Evolutionary conservation across 2,329 filamentous ascomycete genomes (phyloP).

Genomic region (Aspergillus fumigatus): DNA sequence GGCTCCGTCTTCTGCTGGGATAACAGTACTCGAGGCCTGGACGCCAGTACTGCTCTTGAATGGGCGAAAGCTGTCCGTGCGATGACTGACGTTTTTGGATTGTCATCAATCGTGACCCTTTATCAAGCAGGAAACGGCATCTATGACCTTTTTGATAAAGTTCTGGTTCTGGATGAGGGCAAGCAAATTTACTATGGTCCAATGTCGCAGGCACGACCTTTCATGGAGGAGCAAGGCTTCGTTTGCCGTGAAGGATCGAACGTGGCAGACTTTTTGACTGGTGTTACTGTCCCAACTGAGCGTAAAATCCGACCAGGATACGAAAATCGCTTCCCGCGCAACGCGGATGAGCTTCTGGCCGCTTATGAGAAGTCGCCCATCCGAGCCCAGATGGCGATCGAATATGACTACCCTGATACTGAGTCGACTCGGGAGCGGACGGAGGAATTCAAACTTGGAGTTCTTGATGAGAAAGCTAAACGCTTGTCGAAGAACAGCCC

Average conservation of each 20-base stretch:
- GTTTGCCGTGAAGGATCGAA: slow-evolving; percentile 59
- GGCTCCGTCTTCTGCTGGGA: slow-evolving; percentile 63
- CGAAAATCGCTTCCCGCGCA: slow-evolving; percentile 43
- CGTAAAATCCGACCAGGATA: slow-evolving; percentile 41
- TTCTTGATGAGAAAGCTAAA: slow-evolving; percentile 53
- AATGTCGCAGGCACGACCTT: slow-evolving; percentile 54
- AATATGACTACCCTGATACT: slow-evolving; percentile 55
- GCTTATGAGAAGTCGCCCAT: slow-evolving; percentile 53
- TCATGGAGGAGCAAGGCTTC: slow-evolving; percentile 63
- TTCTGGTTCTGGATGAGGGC: slow-evolving; percentile 62
- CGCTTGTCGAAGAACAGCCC: slow-evolving; percentile 51
- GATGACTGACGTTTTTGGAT: slow-evolving; percentile 58
- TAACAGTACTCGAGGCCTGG: slow-evolving; percentile 61
- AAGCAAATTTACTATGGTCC: slow-evolving; percentile 64
- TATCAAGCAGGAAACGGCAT: slow-evolving; percentile 69
- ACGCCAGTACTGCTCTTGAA: slow-evolving; percentile 61
- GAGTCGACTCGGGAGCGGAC: slow-evolving; percentile 48
- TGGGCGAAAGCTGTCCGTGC: slow-evolving; percentile 59
- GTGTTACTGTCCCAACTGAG: slow-evolving; percentile 56
- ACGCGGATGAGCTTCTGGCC: slow-evolving; percentile 39
- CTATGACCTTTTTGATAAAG: slow-evolving; percentile 66
- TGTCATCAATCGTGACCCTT: slow-evolving; percentile 59
- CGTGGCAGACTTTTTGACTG: slow-evolving; percentile 62
- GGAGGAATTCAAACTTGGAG: slow-evolving; percentile 50
- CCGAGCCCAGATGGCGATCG: slow-evolving; percentile 47